A percentile compares a stretch with the other conserved stretches of the same genome.
phyloP scores from a whole-genome alignment of 2,329 filamentous ascomycete species.

The Monilinia aucupariae region DNA sequence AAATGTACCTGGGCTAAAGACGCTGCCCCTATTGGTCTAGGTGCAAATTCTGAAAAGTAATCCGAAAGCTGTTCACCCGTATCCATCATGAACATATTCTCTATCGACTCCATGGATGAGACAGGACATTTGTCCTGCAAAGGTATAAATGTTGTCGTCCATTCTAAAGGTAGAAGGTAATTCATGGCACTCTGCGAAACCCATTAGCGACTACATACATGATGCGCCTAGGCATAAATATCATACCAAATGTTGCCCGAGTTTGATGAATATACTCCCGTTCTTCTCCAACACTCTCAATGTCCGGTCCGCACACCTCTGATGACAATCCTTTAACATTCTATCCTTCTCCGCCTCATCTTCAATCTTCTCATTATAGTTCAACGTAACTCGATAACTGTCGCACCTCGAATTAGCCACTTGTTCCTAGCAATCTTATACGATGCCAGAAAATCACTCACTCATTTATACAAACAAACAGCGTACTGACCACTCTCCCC shows the following conservation, averaged over 20 bases:
- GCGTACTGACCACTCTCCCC: slow-evolving; percentile 67
- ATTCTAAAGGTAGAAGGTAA: slow-evolving; percentile 84
- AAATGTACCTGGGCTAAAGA: slow-evolving; percentile 93
- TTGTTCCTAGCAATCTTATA: neutral
- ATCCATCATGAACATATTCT: slow-evolving; percentile 78
- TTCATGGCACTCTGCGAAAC: slow-evolving; percentile 74
- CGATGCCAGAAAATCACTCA: slow-evolving; percentile 41
- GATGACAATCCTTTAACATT: slow-evolving; percentile 78
- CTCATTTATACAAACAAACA: slow-evolving; percentile 86
- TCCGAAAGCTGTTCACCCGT: slow-evolving; percentile 74
- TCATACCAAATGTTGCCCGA: slow-evolving; percentile 81
- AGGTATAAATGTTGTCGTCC: slow-evolving; percentile 93
- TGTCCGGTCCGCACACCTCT: slow-evolving; percentile 85
- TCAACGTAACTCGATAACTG: slow-evolving; percentile 85
- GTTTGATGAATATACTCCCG: slow-evolving; percentile 96
- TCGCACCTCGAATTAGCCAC: slow-evolving; percentile 5
- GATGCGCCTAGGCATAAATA: neutral
- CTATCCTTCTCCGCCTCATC: slow-evolving; percentile 60
- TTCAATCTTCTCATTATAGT: slow-evolving; percentile 55
- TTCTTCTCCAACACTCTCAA: slow-evolving; percentile 87
- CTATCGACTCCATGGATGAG: slow-evolving; percentile 80
- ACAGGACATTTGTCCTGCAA: slow-evolving; percentile 94
- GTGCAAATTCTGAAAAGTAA: slow-evolving; percentile 80
- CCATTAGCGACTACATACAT: slow-evolving; percentile 25
- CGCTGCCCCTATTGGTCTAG: slow-evolving; percentile 79